These are phyloP conservation scores for Trichaptum fuscoviolaceum DNA, from an alignment of 768 basidiomycete genomes.

Conservation along the genomic window DNA sequence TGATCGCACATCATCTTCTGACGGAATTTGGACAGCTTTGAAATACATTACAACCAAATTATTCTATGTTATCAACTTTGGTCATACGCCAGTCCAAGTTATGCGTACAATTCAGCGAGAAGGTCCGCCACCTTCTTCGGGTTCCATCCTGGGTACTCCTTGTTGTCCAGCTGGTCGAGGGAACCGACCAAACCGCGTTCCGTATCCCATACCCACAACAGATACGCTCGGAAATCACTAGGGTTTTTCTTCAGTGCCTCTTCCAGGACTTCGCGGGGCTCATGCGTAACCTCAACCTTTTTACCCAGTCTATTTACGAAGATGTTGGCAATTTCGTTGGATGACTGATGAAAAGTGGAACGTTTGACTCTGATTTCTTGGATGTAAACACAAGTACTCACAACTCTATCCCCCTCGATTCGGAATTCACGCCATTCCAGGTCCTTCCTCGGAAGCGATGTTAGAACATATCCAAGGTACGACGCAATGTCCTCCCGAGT, in stretches of 20 bases:
- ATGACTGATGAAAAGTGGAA: neutral
- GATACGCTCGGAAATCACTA: slow-evolving; percentile 4
- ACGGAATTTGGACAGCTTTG: no score
- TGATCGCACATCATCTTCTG: no score
- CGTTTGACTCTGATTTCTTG: slow-evolving; percentile 6
- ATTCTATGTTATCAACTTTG: no score
- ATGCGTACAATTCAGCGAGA: neutral
- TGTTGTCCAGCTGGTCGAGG: slow-evolving; percentile 10
- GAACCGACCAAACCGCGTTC: slow-evolving; percentile 12
- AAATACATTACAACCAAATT: no score
- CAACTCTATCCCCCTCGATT: slow-evolving; percentile 11
- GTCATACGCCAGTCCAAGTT: neutral
- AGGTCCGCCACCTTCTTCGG: slow-evolving; percentile 12
- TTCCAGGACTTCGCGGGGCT: slow-evolving; percentile 11
- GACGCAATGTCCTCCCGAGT: slow-evolving; percentile 15
- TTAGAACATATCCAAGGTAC: slow-evolving; percentile 16
- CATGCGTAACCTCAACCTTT: slow-evolving; percentile 14
- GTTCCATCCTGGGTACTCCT: slow-evolving; percentile 17
- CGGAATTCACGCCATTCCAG: slow-evolving; percentile 5
- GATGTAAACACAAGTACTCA: neutral
- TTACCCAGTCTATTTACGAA: slow-evolving; percentile 17
- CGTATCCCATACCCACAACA: slow-evolving; percentile 9
- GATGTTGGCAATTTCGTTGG: slow-evolving; percentile 16
- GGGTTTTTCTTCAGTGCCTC: slow-evolving; percentile 13
- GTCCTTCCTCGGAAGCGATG: slow-evolving; percentile 13